A percentile compares a stretch with the other conserved stretches of the same genome.
Evolutionary conservation across 2,329 filamentous ascomycete species (phyloP).

Genomic region (Alternaria solani): DNA sequence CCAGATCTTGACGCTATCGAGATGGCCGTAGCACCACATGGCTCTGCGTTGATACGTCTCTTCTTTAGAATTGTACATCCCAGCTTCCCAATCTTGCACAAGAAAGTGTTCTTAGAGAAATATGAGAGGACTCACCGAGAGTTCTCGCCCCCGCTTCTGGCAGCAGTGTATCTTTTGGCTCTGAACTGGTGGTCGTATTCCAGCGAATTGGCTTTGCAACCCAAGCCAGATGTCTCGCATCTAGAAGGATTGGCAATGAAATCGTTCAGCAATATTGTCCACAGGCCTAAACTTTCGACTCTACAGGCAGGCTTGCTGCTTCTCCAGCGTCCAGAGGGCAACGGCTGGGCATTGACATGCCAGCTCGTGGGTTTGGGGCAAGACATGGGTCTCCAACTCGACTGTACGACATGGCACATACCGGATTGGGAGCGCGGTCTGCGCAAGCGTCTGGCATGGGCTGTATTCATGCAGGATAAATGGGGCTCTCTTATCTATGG

Average conservation of each 20-base stretch:
- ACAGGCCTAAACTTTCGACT: slow-evolving; percentile 52
- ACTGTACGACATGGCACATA: slow-evolving; percentile 69
- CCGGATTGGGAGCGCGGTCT: slow-evolving; percentile 70
- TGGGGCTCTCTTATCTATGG: slow-evolving; percentile 67
- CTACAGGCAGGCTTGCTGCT: slow-evolving; percentile 52
- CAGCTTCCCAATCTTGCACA: slow-evolving; percentile 66
- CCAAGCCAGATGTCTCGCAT: slow-evolving; percentile 52
- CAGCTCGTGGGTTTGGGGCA: slow-evolving; percentile 52
- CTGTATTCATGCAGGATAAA: slow-evolving; percentile 71
- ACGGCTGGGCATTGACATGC: slow-evolving; percentile 44
- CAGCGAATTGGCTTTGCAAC: slow-evolving; percentile 57
- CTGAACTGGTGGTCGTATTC: slow-evolving; percentile 69
- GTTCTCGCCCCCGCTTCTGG: slow-evolving; percentile 66
- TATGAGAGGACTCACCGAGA: slow-evolving; percentile 65
- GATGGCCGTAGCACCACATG: slow-evolving; percentile 73
- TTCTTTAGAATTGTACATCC: slow-evolving; percentile 74
- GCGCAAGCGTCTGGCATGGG: slow-evolving; percentile 69
- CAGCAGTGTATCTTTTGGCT: slow-evolving; percentile 69
- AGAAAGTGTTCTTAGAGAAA: slow-evolving; percentile 69
- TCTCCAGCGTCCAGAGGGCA: slow-evolving; percentile 47
- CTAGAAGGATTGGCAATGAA: slow-evolving; percentile 49
- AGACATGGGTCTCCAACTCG: slow-evolving; percentile 57
- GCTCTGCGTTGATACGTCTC: slow-evolving; percentile 73
- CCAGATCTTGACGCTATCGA: slow-evolving; percentile 73
- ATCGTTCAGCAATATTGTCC: slow-evolving; percentile 48